These are phyloP conservation scores for Trichoderma guizhouense DNA, from an alignment of 2,329 filamentous ascomycete genomes.

Conservation along the genomic window DNA sequence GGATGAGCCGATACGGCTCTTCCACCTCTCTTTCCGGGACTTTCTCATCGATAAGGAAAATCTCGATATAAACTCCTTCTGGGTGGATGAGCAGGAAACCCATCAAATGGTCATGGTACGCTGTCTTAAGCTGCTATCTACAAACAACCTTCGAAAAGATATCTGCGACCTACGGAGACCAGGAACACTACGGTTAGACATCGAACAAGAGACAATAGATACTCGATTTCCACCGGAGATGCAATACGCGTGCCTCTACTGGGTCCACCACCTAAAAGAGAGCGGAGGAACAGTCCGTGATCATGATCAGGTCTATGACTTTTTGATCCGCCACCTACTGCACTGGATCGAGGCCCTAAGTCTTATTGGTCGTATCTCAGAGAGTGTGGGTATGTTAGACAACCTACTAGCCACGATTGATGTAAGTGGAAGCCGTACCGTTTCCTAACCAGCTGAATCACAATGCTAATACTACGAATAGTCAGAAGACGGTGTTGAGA, in stretches of 20 bases:
- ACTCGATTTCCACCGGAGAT: background rate
- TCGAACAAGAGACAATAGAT: background rate
- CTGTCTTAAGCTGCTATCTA: background rate
- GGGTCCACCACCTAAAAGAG: background rate
- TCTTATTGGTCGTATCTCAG: background rate
- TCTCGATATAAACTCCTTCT: background rate
- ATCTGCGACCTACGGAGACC: background rate
- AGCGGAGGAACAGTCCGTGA: background rate
- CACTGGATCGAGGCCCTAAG: background rate
- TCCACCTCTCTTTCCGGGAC: background rate
- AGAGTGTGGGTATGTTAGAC: background rate
- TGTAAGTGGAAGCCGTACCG: background rate
- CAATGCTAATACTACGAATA: background rate
- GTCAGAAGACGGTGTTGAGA: background rate
- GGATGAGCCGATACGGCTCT: background rate
- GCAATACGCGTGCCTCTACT: background rate
- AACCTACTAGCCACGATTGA: background rate
- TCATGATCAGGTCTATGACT: background rate
- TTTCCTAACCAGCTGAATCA: too few species aligned
- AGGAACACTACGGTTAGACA: background rate
- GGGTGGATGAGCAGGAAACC: background rate
- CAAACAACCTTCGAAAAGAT: background rate
- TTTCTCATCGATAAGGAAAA: background rate
- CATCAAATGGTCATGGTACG: background rate
- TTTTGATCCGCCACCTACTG: background rate